Evolutionary conservation across 306 rosid genomes (phyloP), one percentile per base, ranked within the genome.

Genomic region (Cucurbita argyrosperma): DNA sequence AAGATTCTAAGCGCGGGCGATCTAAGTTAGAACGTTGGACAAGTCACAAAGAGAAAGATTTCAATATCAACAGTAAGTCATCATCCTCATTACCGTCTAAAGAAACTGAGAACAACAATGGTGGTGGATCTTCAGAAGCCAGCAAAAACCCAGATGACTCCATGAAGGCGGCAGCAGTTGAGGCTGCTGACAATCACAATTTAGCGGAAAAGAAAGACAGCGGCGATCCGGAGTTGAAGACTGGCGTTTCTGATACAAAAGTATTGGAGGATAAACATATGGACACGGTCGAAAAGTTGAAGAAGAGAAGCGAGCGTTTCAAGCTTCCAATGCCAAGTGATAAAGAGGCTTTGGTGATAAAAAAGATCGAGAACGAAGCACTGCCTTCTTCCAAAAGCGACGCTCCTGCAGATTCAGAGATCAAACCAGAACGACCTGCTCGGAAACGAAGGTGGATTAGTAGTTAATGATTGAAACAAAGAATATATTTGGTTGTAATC

Each of bases 11-110:
- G 47, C 83, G 89, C 80, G 99, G 99, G 72, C 90, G 96, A 51
- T 88, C 99, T 71, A 95, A 95, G 78, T 85, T 95, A 85, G 99
- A 95, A 81, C 97, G 99, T 46, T 95, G 99, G 99, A 89, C 97
- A 18, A 95, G 99, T 80, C 96, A 95, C 70, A 82, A 85, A 76
- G 96, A 89, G 84, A 87, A 89, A 79, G 97, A 95, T 80, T 91
- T 84, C 74, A 73, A 72, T 54, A 74, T 85, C 76, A 79, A 78
- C 69, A 82, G 68, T 81, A 95, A 90, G 87, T 82, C 94, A 35
- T 80, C 87, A 7, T 85, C 92, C 58, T 77, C 88, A 65, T 69
- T 81, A 78, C 83, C 83, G 83, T 76, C 85, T 53, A 89, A 87
- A 85, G 82, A 86, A 42, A 42, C 54, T 21, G 89, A 89, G 81